Conservation (phyloP, 192 early-diverging fungal genomes). For the Spinellus fusiger region DNA sequence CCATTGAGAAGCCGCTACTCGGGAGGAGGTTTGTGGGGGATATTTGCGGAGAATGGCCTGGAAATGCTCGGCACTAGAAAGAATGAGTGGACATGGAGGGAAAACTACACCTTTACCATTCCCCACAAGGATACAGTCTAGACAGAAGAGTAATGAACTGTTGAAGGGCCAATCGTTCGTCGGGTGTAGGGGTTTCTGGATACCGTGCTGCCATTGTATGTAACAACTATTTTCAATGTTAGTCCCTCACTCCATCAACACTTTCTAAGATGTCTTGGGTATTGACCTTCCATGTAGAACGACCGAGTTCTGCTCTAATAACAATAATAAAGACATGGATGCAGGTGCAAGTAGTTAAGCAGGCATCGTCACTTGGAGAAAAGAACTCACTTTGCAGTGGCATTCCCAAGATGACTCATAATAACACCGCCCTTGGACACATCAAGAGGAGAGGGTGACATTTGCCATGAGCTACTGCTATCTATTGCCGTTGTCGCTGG, state of each 20-base stretch:
- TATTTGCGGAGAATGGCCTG: conserved; percentile 65
- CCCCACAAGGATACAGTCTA: conserved; percentile 92
- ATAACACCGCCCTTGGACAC: conserved; percentile 25
- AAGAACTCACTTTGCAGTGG: conserved; percentile 37
- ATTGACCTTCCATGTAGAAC: conserved; percentile 72
- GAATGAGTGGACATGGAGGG: background rate
- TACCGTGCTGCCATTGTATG: conserved; percentile 91
- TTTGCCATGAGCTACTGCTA: too few species aligned
- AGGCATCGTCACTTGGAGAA: background rate
- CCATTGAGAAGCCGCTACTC: conserved; percentile 75
- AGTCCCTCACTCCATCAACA: background rate
- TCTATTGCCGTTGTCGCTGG: too few species aligned
- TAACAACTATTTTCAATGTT: too few species aligned
- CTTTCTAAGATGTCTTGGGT: background rate
- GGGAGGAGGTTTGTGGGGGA: conserved; percentile 73
- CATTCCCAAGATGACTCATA: conserved; percentile 40
- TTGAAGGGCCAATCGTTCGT: conserved; percentile 69
- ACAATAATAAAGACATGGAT: background rate
- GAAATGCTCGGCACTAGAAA: conserved; percentile 79
- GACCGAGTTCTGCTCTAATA: conserved; percentile 79
- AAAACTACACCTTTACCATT: conserved; percentile 45
- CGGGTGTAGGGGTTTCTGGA: conserved; percentile 68
- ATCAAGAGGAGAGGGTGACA: background rate
- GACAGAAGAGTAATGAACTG: conserved; percentile 82
- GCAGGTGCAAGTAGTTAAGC: background rate